Evolutionary conservation across 345 rosid species (phyloP).

Genomic region (Carallia brachiata): DNA sequence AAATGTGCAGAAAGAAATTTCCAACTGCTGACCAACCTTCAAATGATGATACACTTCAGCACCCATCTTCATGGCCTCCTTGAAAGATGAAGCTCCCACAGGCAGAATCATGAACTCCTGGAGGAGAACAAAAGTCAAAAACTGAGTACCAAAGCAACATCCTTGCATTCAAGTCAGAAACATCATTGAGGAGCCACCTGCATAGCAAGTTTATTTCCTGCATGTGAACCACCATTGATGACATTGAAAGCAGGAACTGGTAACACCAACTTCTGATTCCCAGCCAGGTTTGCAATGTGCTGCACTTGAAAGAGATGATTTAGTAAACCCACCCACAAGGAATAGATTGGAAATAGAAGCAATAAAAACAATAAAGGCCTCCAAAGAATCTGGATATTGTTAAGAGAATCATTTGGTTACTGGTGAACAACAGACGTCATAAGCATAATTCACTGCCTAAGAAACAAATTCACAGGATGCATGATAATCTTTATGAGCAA

Average conservation of each 20-base stretch:
- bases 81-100: conserved; percentile 60
- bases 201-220: conserved; percentile 71
- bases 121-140: conserved; percentile 10
- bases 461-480: no score
- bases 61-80: conserved; percentile 81
- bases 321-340: background rate
- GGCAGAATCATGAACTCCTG: conserved; percentile 81
- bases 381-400: background rate
- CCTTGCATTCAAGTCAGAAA: background rate
- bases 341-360: background rate
- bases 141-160: background rate
- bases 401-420: background rate
- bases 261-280: conserved; percentile 57
- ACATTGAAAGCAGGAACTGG: conserved; percentile 74
- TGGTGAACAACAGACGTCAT: no score
- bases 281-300: conserved; percentile 73
- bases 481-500: no score
- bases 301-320: conserved; percentile 22
- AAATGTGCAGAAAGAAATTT: background rate
- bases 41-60: conserved; percentile 66
- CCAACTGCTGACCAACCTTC: conserved; percentile 36
- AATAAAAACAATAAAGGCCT: background rate
- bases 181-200: conserved; percentile 32
- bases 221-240: conserved; percentile 73
- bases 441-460: no score